A percentile compares a stretch with the other conserved stretches of the same genome.
Conservation (phyloP, 2,329 filamentous ascomycete species). For the Sclerotinia subarctica region DNA sequence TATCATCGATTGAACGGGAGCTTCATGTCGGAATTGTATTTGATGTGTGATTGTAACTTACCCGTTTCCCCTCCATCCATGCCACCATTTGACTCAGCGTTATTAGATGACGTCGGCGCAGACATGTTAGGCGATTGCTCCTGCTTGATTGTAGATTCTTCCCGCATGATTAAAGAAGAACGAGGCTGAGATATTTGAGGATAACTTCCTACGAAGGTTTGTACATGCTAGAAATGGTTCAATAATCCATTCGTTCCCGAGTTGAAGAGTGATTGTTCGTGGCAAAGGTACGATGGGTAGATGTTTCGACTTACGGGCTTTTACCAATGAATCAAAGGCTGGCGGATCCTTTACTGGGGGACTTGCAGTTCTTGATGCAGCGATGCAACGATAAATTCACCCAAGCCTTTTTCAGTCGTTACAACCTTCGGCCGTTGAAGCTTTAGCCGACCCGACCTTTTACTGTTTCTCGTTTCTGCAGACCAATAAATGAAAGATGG, state of each 20-base stretch:
- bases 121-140: constrained; percentile 35
- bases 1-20: neutral
- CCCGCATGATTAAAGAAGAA: constrained; percentile 31
- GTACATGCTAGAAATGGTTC: constrained; percentile 34
- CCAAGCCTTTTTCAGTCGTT: constrained; percentile 24
- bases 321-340: constrained; percentile 31
- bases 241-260: constrained; percentile 30
- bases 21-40: neutral
- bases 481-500: constrained; percentile 19
- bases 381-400: constrained; percentile 25
- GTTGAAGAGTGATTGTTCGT: constrained; percentile 27
- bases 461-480: constrained; percentile 18
- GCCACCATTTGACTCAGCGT: constrained; percentile 30
- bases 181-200: constrained; percentile 25
- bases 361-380: constrained; percentile 32
- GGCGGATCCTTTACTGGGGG: constrained; percentile 31
- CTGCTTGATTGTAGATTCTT: constrained; percentile 31
- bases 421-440: constrained; percentile 30
- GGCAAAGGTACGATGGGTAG: constrained; percentile 25
- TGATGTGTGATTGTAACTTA: constrained; percentile 26
- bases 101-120: constrained; percentile 34
- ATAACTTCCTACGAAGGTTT: constrained; percentile 26
- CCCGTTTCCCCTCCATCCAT: constrained; percentile 35
- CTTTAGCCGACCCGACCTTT: constrained; percentile 30
- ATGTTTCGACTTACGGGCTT: constrained; percentile 30